These are phyloP conservation scores for Aspergillus sp. DNA, from an alignment of 2,329 filamentous ascomycete genomes.

Conservation along the genomic window DNA sequence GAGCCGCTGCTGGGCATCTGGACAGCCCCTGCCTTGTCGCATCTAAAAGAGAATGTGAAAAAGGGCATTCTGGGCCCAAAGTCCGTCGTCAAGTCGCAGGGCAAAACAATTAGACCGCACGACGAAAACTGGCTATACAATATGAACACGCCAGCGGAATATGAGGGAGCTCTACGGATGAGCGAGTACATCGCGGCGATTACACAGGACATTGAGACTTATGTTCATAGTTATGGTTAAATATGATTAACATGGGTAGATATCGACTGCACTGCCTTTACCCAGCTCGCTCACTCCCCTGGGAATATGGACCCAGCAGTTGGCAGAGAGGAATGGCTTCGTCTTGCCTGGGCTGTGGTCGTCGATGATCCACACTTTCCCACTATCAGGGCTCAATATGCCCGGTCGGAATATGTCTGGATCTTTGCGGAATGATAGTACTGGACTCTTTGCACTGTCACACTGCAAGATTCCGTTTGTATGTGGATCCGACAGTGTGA, in stretches of 20 bases:
- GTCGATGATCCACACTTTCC: neutral
- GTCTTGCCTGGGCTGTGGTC: slow-evolving; percentile 25
- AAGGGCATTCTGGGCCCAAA: slow-evolving; percentile 17
- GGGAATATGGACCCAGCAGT: slow-evolving; percentile 28
- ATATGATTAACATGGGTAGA: slow-evolving; percentile 1
- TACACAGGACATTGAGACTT: neutral
- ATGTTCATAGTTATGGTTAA: neutral
- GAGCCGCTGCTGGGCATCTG: slow-evolving; percentile 42
- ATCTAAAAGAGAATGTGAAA: slow-evolving; percentile 21
- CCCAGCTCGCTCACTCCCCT: slow-evolving; percentile 11
- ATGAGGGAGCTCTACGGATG: slow-evolving; percentile 38
- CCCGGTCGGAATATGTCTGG: slow-evolving; percentile 15
- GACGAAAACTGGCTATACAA: slow-evolving; percentile 23
- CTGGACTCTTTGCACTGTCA: neutral
- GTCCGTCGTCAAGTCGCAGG: slow-evolving; percentile 16
- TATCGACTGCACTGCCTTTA: slow-evolving; percentile 15
- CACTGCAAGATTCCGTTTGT: neutral
- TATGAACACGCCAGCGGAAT: slow-evolving; percentile 38
- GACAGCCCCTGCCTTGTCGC: slow-evolving; percentile 30
- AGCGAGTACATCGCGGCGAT: slow-evolving; percentile 27
- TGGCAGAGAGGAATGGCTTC: slow-evolving; percentile 22
- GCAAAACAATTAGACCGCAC: slow-evolving; percentile 12
- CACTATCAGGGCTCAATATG: neutral
- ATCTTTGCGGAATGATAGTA: slow-evolving; percentile 3
- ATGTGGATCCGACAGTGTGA: neutral